A percentile compares a stretch with the other conserved stretches of the same genome.
These are phyloP conservation scores for Chlorophyllum brunneum DNA, from an alignment of 768 basidiomycete species.

Conservation along the genomic window DNA sequence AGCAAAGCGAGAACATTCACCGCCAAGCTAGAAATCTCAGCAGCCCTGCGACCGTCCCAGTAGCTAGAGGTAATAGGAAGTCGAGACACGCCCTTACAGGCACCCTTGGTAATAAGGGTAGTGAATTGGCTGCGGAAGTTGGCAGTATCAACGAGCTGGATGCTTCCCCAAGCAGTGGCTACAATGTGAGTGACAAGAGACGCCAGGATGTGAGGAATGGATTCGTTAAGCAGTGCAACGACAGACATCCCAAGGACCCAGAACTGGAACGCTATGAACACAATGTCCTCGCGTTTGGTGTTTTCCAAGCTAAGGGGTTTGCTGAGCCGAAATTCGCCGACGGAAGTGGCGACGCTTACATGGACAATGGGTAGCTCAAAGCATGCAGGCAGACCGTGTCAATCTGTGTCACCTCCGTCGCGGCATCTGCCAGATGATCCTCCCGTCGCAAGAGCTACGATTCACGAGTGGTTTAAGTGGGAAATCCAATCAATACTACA, in stretches of 20 bases:
- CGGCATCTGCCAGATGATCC: not conserved
- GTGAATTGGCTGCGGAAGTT: conserved; percentile 54
- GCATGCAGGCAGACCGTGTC: conserved; percentile 46
- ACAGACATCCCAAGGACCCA: conserved; percentile 80
- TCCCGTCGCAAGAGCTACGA: not conserved
- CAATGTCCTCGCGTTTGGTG: conserved; percentile 74
- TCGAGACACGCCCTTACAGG: conserved; percentile 47
- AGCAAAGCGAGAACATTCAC: conserved; percentile 60
- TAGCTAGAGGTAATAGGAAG: conserved; percentile 49
- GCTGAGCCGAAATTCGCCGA: not conserved
- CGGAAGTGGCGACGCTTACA: conserved; percentile 38
- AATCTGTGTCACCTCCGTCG: not conserved
- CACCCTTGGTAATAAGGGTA: conserved; percentile 56
- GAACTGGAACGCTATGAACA: conserved; percentile 74
- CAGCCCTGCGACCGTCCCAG: conserved; percentile 55
- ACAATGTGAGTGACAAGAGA: conserved; percentile 69
- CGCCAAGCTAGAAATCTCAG: conserved; percentile 62
- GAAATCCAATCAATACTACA: not conserved
- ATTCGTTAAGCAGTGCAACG: conserved; percentile 70
- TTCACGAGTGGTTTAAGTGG: not conserved
- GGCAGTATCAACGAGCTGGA: conserved; percentile 60
- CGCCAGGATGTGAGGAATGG: conserved; percentile 77
- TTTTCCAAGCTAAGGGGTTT: conserved; percentile 53
- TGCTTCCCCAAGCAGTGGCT: conserved; percentile 69
- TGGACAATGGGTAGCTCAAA: conserved; percentile 66